These are phyloP conservation scores for Tetrapisispora arboricola DNA, from an alignment of 805 yeast species.

Conservation along the genomic window DNA sequence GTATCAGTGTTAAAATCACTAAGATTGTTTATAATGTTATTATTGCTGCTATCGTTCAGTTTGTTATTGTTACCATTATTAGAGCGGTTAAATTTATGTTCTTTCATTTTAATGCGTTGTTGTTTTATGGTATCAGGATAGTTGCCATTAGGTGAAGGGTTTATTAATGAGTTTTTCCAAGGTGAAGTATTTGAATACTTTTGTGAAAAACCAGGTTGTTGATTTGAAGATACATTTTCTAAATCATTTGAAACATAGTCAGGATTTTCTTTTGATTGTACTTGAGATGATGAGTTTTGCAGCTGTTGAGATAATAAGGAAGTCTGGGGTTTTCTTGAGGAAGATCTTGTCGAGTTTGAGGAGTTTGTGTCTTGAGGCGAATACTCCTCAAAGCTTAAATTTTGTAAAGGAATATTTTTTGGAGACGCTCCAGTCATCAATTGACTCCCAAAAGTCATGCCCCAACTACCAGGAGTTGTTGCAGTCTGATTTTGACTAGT, in stretches of 20 bases:
- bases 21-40: not conserved
- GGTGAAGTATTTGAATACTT: conserved; percentile 1
- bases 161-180: conserved; percentile 1
- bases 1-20: not conserved
- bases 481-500: not conserved
- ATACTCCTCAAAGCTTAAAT: conserved; percentile 14
- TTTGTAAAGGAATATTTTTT: conserved; percentile 10
- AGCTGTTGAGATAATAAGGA: conserved; percentile 29
- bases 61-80: too few relatives aligned
- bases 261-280: not conserved
- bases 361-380: conserved; percentile 10
- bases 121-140: conserved; percentile 20
- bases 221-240: not conserved
- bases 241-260: conserved; percentile 1
- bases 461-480: conserved; percentile 5
- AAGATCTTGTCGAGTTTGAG: conserved; percentile 8
- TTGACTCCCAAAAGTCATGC: not conserved
- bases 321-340: conserved; percentile 20
- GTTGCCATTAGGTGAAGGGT: conserved; percentile 21
- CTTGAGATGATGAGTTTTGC: conserved; percentile 17
- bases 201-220: not conserved
- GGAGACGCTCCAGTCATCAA: not conserved
- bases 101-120: conserved; percentile 13
- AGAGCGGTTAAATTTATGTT: not conserved
- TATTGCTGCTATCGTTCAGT: too few relatives aligned